These are phyloP conservation scores for Umbelopsis ramanniana DNA, from an alignment of 192 early-diverging fungal genomes.

Conservation along the genomic window DNA sequence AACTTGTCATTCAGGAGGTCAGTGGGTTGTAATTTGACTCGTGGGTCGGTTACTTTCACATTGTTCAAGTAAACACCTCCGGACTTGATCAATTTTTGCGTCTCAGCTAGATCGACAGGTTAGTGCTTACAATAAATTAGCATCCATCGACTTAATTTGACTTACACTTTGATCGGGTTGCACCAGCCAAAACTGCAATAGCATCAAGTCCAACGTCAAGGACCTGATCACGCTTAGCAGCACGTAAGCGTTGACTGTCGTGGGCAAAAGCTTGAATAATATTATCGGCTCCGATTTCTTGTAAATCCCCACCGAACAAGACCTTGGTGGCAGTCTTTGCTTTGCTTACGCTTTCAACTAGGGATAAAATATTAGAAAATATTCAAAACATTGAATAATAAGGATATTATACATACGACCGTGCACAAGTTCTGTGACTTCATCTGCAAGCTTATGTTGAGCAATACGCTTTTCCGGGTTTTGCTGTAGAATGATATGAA, in stretches of 20 bases:
- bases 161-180: conserved; percentile 73
- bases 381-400: not conserved
- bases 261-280: conserved; percentile 75
- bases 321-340: conserved; percentile 76
- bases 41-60: conserved; percentile 49
- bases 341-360: conserved; percentile 60
- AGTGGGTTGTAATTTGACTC: conserved; percentile 40
- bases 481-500: conserved; percentile 29
- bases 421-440: conserved; percentile 91
- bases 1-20: conserved; percentile 72
- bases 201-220: conserved; percentile 58
- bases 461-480: conserved; percentile 73
- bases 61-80: conserved; percentile 89
- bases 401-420: conserved; percentile 53
- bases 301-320: conserved; percentile 68
- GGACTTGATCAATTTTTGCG: conserved; percentile 70
- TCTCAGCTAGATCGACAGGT: conserved; percentile 58
- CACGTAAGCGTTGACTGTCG: conserved; percentile 61
- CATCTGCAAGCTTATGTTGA: conserved; percentile 76
- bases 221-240: conserved; percentile 45
- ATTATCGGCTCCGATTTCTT: conserved; percentile 50
- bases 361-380: not conserved
- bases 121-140: not conserved
- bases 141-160: not conserved
- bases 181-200: conserved; percentile 62